A percentile compares a stretch with the other conserved stretches of the same genome.
Evolutionary conservation across 768 basidiomycete genomes (phyloP).

Genomic region (Trametes villosa): DNA sequence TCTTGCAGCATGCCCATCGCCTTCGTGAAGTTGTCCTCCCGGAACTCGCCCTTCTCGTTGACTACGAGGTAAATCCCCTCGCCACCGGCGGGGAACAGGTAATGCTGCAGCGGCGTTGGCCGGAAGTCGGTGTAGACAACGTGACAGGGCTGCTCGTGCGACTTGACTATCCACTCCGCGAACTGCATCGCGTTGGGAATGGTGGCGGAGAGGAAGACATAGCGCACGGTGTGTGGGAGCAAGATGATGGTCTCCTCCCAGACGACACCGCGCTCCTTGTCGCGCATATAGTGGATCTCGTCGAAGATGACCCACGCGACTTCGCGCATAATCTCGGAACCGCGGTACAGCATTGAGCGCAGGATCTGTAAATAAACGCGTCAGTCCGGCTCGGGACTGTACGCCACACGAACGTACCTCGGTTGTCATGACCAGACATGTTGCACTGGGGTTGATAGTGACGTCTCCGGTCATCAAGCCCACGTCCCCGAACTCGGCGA

Average conservation of each 20-base stretch:
- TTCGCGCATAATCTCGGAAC: constrained; percentile 98
- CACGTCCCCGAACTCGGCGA: constrained; percentile 96
- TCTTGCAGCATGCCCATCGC: constrained; percentile 95
- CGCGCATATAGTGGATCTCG: constrained; percentile 99
- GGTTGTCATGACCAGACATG: constrained; percentile 98
- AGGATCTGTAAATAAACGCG: constrained; percentile 69
- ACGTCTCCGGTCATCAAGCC: constrained; percentile 99
- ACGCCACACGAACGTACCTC: constrained; percentile 58
- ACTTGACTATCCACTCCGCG: constrained; percentile 98
- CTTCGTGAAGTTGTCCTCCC: constrained; percentile 96
- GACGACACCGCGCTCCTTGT: constrained; percentile 98
- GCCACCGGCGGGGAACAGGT: constrained; percentile 94
- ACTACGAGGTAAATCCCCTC: constrained; percentile 98
- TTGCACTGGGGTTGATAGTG: constrained; percentile 96
- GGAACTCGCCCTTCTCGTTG: constrained; percentile 97
- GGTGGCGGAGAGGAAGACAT: constrained; percentile 98
- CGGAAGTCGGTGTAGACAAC: constrained; percentile 99
- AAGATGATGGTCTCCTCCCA: constrained; percentile 99
- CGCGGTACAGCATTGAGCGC: constrained; percentile 97
- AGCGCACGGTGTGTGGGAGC: constrained; percentile 93
- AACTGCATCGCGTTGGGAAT: constrained; percentile 99
- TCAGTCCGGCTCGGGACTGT: not conserved
- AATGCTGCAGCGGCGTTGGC: constrained; percentile 97
- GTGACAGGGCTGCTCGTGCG: constrained; percentile 97
- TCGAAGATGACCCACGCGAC: constrained; percentile 99